phyloP scores from a whole-genome alignment of 2,329 filamentous ascomycete species.

The Monilinia fructigena region DNA sequence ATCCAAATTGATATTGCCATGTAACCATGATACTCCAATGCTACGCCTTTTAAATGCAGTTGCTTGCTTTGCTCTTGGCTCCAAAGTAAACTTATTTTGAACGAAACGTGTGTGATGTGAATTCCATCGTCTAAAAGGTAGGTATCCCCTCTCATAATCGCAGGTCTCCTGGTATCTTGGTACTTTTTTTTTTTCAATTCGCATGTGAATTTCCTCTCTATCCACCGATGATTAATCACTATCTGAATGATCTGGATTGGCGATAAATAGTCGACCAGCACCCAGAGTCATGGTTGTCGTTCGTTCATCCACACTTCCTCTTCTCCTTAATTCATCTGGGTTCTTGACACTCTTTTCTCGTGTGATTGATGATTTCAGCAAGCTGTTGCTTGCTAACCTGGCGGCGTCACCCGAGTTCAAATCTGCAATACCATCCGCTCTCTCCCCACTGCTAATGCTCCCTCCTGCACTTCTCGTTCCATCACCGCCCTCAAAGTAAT shows the following conservation, averaged over 20 bases:
- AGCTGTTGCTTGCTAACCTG: conserved; percentile 57
- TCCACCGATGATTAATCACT: conserved; percentile 33
- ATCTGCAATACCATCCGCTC: conserved; percentile 60
- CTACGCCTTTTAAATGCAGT: conserved; percentile 20
- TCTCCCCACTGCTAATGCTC: conserved; percentile 47
- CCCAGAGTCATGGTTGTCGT: conserved; percentile 67
- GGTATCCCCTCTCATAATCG: conserved; percentile 26
- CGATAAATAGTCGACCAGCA: conserved; percentile 74
- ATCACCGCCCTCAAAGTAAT: conserved; percentile 36
- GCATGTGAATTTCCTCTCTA: neutral
- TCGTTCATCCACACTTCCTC: conserved; percentile 79
- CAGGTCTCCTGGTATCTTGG: neutral
- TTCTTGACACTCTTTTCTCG: conserved; percentile 66
- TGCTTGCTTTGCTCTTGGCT: conserved; percentile 12
- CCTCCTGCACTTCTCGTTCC: conserved; percentile 34
- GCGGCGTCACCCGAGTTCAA: conserved; percentile 45
- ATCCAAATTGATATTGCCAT: conserved; percentile 25
- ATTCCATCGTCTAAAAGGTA: conserved; percentile 18
- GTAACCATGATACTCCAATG: conserved; percentile 20
- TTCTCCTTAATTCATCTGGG: conserved; percentile 68
- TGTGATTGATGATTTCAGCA: conserved; percentile 56
- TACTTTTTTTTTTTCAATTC: neutral
- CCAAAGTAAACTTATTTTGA: conserved; percentile 6
- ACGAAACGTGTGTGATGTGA: conserved; percentile 3
- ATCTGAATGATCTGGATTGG: conserved; percentile 65